Percentiles rank a stretch among this genome's conserved stretches.
phyloP scores from a whole-genome alignment of 2,329 filamentous ascomycete species.

The Paecilomyces fulvus region DNA sequence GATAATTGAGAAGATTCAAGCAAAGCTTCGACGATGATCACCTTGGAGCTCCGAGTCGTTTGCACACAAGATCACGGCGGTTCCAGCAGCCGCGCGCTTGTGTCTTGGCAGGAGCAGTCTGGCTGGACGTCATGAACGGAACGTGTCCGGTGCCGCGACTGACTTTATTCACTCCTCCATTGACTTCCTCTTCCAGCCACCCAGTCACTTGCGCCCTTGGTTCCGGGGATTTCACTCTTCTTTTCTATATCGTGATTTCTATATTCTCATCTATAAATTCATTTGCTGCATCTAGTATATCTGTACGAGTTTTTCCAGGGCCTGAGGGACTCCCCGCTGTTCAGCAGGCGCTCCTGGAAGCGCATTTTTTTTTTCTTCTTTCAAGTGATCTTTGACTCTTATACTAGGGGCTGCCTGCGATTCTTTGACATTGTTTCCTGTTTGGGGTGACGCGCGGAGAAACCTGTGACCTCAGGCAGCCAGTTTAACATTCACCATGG shows the following conservation, averaged over 20 bases:
- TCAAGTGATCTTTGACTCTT: background rate
- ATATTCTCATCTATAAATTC: background rate
- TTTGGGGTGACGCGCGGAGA: background rate
- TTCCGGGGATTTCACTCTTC: background rate
- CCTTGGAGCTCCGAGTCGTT: background rate
- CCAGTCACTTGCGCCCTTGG: background rate
- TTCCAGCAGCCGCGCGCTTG: slow-evolving; percentile 22
- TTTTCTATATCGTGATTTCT: slow-evolving; percentile 1
- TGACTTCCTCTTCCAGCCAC: background rate
- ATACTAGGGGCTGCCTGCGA: background rate
- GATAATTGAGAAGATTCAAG: background rate
- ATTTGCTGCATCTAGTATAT: background rate
- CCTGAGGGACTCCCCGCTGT: slow-evolving; percentile 4
- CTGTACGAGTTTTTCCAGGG: slow-evolving; percentile 2
- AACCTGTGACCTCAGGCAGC: background rate
- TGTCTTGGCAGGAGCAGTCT: slow-evolving; percentile 18
- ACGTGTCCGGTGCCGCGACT: slow-evolving; percentile 1
- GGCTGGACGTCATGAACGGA: slow-evolving; percentile 22
- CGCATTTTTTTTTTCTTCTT: background rate
- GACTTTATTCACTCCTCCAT: slow-evolving; percentile 10
- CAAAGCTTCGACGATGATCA: slow-evolving; percentile 1
- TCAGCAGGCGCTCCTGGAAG: background rate
- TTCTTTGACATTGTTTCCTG: background rate
- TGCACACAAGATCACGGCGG: background rate
- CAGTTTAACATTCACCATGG: slow-evolving; percentile 50